Percentiles rank a stretch among this genome's conserved stretches.
These are phyloP conservation scores for Globisporangium iwayamae DNA, from an alignment of 352 stramenopile genomes.

Conservation along the genomic window DNA sequence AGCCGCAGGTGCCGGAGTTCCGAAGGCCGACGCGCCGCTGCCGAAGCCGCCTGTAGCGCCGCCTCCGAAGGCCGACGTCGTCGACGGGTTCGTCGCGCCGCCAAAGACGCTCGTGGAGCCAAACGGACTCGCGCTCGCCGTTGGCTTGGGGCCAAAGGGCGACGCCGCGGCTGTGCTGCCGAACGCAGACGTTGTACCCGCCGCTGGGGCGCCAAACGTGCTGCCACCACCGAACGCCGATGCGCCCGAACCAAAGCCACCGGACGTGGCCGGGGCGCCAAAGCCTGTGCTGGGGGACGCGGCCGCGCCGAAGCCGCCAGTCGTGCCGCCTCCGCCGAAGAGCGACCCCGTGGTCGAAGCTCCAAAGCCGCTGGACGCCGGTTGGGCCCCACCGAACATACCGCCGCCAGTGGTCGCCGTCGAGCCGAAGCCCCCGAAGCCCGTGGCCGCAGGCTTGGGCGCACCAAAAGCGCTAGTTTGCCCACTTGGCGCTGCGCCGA, in stretches of 20 bases:
- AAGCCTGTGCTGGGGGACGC: slow-evolving; percentile 12
- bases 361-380: slow-evolving; percentile 34
- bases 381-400: slow-evolving; percentile 27
- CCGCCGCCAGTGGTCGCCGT: slow-evolving; percentile 19
- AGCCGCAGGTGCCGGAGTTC: slow-evolving; percentile 22
- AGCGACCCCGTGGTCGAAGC: slow-evolving; percentile 12
- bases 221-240: slow-evolving; percentile 31
- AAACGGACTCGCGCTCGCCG: slow-evolving; percentile 58
- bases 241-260: slow-evolving; percentile 17
- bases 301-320: slow-evolving; percentile 11
- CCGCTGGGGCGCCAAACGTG: slow-evolving; percentile 20
- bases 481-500: slow-evolving; percentile 24
- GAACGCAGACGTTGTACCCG: slow-evolving; percentile 19
- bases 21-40: slow-evolving; percentile 32
- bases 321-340: slow-evolving; percentile 24
- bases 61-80: slow-evolving; percentile 35
- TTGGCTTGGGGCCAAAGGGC: slow-evolving; percentile 52
- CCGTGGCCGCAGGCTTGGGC: slow-evolving; percentile 20
- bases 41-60: background rate
- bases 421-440: slow-evolving; percentile 48
- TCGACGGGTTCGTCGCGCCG: slow-evolving; percentile 18
- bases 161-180: slow-evolving; percentile 31
- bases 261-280: slow-evolving; percentile 10
- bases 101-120: slow-evolving; percentile 53
- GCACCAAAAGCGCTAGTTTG: slow-evolving; percentile 38